Percentiles rank a stretch among this genome's conserved stretches.
These are phyloP conservation scores for Astrocystis sublimbata DNA, from an alignment of 495 filamentous ascomycete species.

Conservation along the genomic window DNA sequence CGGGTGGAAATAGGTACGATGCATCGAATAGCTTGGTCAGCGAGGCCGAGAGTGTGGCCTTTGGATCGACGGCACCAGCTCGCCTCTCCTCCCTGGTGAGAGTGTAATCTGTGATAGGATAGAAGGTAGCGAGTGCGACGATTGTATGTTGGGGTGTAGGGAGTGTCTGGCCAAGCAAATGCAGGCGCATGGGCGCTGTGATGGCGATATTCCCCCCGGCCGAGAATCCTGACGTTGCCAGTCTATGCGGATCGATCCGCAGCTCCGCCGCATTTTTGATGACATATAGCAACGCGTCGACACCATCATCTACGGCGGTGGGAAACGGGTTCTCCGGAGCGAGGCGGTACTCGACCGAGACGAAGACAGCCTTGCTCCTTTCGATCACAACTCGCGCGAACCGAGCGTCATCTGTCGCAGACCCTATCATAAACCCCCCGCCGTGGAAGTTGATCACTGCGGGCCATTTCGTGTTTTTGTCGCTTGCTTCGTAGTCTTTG, in stretches of 20 bases:
- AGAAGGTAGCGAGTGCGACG: slow-evolving; percentile 65
- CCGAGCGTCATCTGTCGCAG: slow-evolving; percentile 67
- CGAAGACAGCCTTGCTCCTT: slow-evolving; percentile 59
- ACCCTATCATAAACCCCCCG: slow-evolving; percentile 76
- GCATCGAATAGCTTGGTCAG: slow-evolving; percentile 88
- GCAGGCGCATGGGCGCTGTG: slow-evolving; percentile 72
- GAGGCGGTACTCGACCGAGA: slow-evolving; percentile 74
- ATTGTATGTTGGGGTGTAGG: slow-evolving; percentile 35
- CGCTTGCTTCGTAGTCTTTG: slow-evolving; percentile 54
- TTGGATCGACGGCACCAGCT: slow-evolving; percentile 57
- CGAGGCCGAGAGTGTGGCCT: slow-evolving; percentile 70
- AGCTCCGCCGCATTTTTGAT: slow-evolving; percentile 57
- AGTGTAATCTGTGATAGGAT: slow-evolving; percentile 83
- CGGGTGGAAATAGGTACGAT: slow-evolving; percentile 65
- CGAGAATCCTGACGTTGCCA: slow-evolving; percentile 82
- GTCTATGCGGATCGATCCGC: slow-evolving; percentile 41
- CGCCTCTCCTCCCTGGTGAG: slow-evolving; percentile 72
- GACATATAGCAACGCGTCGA: slow-evolving; percentile 67
- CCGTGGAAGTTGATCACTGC: slow-evolving; percentile 76
- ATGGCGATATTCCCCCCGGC: slow-evolving; percentile 86
- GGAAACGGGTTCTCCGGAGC: slow-evolving; percentile 80
- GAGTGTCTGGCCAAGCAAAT: slow-evolving; percentile 28
- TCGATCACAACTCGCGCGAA: slow-evolving; percentile 59
- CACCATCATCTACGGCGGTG: slow-evolving; percentile 72
- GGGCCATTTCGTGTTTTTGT: slow-evolving; percentile 54